Evolutionary conservation across 2,329 filamentous ascomycete genomes (phyloP).

Genomic region (Fusarium verrucosum): DNA sequence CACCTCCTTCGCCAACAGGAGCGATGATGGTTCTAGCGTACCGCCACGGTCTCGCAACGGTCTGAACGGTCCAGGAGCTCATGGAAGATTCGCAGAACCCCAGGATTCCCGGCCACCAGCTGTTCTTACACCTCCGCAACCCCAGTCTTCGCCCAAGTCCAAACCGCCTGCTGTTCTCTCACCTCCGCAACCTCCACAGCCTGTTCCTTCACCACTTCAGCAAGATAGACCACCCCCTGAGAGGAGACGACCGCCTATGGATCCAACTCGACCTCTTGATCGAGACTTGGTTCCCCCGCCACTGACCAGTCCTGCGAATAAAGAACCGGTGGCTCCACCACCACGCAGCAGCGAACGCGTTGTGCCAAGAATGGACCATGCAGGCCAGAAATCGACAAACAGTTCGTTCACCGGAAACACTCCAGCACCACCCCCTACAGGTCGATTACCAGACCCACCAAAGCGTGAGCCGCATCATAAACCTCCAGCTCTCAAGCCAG

Average conservation of each 20-base stretch:
- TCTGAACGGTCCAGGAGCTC: slow-evolving; percentile 51
- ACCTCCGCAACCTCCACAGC: slow-evolving; percentile 40
- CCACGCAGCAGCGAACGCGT: slow-evolving; percentile 63
- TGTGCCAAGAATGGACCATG: slow-evolving; percentile 57
- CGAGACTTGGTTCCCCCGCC: slow-evolving; percentile 67
- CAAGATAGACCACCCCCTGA: slow-evolving; percentile 65
- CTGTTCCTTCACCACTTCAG: slow-evolving; percentile 39
- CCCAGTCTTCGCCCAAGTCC: slow-evolving; percentile 40
- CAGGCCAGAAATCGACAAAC: slow-evolving; percentile 42
- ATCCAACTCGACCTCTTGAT: slow-evolving; percentile 64
- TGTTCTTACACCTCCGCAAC: slow-evolving; percentile 36
- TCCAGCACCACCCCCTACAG: slow-evolving; percentile 39
- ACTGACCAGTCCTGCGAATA: slow-evolving; percentile 61
- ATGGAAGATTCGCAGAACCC: slow-evolving; percentile 52
- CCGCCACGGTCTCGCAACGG: slow-evolving; percentile 65
- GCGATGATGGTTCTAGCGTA: slow-evolving; percentile 62
- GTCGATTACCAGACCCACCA: slow-evolving; percentile 32
- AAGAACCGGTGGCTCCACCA: slow-evolving; percentile 58
- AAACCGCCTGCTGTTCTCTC: slow-evolving; percentile 36
- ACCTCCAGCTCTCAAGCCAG: slow-evolving; percentile 33
- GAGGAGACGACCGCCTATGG: slow-evolving; percentile 73
- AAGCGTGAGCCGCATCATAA: slow-evolving; percentile 29
- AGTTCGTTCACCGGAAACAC: slow-evolving; percentile 47
- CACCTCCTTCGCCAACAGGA: slow-evolving; percentile 56
- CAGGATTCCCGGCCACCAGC: slow-evolving; percentile 31